Base-by-base conservation (phyloP, 164 flowering plant genomes). In the Vitis rupestris region DNA sequence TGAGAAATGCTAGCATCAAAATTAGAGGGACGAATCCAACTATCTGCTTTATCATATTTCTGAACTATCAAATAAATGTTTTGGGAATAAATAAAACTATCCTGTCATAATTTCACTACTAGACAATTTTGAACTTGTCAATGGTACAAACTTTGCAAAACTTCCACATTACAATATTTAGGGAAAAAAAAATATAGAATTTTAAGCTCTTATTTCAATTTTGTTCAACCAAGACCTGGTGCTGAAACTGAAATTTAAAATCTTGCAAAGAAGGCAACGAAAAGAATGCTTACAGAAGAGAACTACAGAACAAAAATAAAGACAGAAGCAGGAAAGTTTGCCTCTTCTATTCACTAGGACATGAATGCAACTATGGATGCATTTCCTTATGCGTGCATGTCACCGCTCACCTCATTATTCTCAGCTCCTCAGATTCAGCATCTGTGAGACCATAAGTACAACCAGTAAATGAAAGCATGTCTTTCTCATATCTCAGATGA, bases 401-500 rank as follows among this genome's bases (percentile, higher is more conserved):
- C 44, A 31, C 8, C 54, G 29, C 57, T 79, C 73, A 91, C 99
- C 98, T 88, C 91, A 95, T 83, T 66, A 87, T 77, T 68, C 80
- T 80, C 73, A 95, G 83, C 80, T 95, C 98, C 71, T 87, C 89
- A 31, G 98, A 82, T 82, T 95, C 98, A 13, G 74, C 79, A 50
- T 86, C 85, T 67, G 86, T 85, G 61, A 95, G 86, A 63, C 98
- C 98, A 80, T 86, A 83, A 11, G 93, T 84, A 71, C 99, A 95
- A 59, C 99, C 99, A 66, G 97, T 93, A 72, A 91, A 95, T 64
- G 99, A 80, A 4, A 95, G 79, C 99, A 95, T 93, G 76, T 95
- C 99, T 79, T 93, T 93, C 82, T 95, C 99, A 76, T 88, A 95
- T 81, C 99, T 81, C 62, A 93, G 78, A 77, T 95, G 99, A 78